These are phyloP conservation scores for Asterochloris sp. DNA, from an alignment of 139 green algal species.

Conservation along the genomic window DNA sequence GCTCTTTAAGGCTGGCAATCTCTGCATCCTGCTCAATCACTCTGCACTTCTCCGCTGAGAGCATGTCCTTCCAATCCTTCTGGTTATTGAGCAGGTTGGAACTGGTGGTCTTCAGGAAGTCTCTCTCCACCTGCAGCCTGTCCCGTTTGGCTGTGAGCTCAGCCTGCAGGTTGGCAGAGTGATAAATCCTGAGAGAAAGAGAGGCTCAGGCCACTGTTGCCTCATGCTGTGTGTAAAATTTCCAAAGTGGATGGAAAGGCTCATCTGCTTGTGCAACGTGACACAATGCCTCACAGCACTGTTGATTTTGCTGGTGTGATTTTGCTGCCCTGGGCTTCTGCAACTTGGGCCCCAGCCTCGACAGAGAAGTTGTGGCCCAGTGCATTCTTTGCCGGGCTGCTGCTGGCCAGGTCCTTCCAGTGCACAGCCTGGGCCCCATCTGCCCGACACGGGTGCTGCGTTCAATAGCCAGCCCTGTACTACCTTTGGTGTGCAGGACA, in stretches of 20 bases:
- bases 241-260: neutral
- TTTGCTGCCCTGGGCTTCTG: no score
- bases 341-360: no score
- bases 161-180: constrained; percentile 23
- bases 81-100: constrained; percentile 51
- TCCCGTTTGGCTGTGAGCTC: constrained; percentile 26
- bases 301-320: no score
- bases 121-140: constrained; percentile 54
- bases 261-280: neutral
- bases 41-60: constrained; percentile 13
- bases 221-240: neutral
- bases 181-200: neutral
- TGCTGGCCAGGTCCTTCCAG: no score
- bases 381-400: no score
- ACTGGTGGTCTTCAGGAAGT: constrained; percentile 75
- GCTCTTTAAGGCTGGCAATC: constrained; percentile 56
- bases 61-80: constrained; percentile 25
- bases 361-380: no score
- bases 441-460: neutral
- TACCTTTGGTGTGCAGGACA: no score
- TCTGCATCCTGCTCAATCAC: constrained; percentile 39
- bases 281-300: no score
- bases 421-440: no score
- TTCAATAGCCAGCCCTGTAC: no score
- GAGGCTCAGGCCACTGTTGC: neutral